phyloP scores from a whole-genome alignment of 257 asterid species.

The Paulownia fortunei region DNA sequence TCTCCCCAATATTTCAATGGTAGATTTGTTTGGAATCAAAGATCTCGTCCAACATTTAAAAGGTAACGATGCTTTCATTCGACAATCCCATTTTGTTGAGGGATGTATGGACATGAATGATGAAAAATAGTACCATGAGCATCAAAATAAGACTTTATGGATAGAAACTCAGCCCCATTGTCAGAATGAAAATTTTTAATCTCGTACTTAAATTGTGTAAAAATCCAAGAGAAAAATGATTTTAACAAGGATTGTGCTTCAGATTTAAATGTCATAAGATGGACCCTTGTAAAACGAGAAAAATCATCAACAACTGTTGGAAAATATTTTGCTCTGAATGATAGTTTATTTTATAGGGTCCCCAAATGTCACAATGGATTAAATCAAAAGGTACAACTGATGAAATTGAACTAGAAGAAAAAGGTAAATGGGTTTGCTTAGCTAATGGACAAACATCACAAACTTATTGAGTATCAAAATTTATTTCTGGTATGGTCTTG shows the following conservation, averaged over 20 bases:
- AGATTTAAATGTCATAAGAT: neutral
- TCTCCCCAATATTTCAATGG: neutral
- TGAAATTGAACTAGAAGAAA: neutral
- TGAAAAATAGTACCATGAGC: neutral
- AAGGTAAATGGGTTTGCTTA: neutral
- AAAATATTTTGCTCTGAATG: neutral
- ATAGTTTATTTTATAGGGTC: neutral
- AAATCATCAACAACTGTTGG: neutral
- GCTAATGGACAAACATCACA: neutral
- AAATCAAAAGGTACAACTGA: neutral
- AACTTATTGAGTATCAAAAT: neutral
- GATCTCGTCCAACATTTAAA: neutral
- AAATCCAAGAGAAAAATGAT: neutral
- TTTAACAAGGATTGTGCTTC: neutral
- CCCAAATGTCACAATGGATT: neutral
- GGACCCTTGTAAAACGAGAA: neutral
- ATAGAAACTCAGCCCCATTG: neutral
- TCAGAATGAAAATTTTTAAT: neutral
- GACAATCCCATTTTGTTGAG: neutral
- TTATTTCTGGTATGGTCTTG: neutral
- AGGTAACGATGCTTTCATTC: neutral
- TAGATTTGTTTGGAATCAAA: neutral
- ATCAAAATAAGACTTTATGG: neutral
- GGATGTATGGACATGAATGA: neutral
- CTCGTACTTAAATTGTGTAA: neutral